These are phyloP conservation scores for Fusarium lateritium DNA, from an alignment of 2,329 filamentous ascomycete genomes.

Conservation along the genomic window DNA sequence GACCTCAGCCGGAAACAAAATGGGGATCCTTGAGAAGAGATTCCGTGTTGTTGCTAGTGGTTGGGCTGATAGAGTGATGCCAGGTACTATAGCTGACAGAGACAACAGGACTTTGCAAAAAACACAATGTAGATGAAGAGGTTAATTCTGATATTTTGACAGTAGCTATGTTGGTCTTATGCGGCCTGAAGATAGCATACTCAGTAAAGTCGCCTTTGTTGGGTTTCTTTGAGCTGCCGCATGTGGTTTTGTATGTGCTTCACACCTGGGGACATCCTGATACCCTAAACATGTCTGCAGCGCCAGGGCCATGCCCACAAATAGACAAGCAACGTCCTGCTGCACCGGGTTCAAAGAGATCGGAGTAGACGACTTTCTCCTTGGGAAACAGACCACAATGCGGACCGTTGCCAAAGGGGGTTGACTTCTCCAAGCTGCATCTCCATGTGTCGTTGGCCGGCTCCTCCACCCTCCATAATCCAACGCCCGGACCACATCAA, in stretches of 20 bases:
- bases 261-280: constrained; percentile 27
- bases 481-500: constrained; percentile 39
- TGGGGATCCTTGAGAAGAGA: background rate
- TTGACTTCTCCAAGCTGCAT: constrained; percentile 47
- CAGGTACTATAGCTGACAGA: constrained; percentile 6
- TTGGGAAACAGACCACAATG: constrained; percentile 43
- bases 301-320: constrained; percentile 47
- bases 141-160: constrained; percentile 39
- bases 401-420: constrained; percentile 38
- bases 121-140: constrained; percentile 27
- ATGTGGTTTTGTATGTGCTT: constrained; percentile 41
- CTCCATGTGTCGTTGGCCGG: constrained; percentile 48
- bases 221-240: constrained; percentile 45
- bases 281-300: constrained; percentile 35
- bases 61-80: constrained; percentile 14
- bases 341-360: constrained; percentile 42
- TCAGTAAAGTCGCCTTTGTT: constrained; percentile 43
- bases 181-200: constrained; percentile 26
- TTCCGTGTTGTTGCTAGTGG: constrained; percentile 12
- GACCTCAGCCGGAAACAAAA: background rate
- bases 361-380: constrained; percentile 28
- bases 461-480: constrained; percentile 17
- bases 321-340: constrained; percentile 48
- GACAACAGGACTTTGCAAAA: constrained; percentile 20
- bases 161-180: constrained; percentile 44